These are phyloP conservation scores for Penicillium sp. DNA, from an alignment of 2,329 filamentous ascomycete species.

Conservation along the genomic window DNA sequence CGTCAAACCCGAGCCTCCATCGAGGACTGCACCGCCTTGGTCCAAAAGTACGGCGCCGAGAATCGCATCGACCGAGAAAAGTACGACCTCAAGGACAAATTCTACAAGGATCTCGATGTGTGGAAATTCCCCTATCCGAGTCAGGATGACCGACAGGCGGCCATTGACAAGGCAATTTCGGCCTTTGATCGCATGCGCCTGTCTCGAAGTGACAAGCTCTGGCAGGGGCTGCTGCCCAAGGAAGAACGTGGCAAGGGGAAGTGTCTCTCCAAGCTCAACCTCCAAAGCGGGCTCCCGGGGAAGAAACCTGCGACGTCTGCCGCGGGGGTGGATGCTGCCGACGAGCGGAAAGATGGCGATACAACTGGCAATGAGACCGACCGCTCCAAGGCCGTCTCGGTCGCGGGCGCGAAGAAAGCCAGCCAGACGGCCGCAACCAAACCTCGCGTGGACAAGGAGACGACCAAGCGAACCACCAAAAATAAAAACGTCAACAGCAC, in stretches of 20 bases:
- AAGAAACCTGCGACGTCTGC: constrained; percentile 35
- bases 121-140: constrained; percentile 56
- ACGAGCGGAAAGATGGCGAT: constrained; percentile 34
- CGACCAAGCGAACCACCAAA: constrained; percentile 34
- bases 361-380: constrained; percentile 36
- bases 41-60: constrained; percentile 50
- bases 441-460: constrained; percentile 36
- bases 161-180: constrained; percentile 57
- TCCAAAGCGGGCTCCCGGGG: constrained; percentile 36
- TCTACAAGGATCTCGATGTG: constrained; percentile 56
- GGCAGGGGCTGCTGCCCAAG: constrained; percentile 56
- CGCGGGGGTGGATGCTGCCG: constrained; percentile 32
- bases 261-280: constrained; percentile 53
- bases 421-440: constrained; percentile 25
- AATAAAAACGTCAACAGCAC: constrained; percentile 48
- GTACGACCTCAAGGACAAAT: constrained; percentile 52
- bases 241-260: constrained; percentile 59
- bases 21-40: constrained; percentile 44
- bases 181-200: constrained; percentile 59
- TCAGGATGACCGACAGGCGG: constrained; percentile 51
- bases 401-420: constrained; percentile 25
- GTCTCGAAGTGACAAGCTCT: constrained; percentile 54
- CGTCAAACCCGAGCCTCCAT: constrained; percentile 44
- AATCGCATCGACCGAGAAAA: constrained; percentile 45
- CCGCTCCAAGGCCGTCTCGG: constrained; percentile 15